phyloP scores from a whole-genome alignment of 352 stramenopile genomes.

The Pythium phragmitis region DNA sequence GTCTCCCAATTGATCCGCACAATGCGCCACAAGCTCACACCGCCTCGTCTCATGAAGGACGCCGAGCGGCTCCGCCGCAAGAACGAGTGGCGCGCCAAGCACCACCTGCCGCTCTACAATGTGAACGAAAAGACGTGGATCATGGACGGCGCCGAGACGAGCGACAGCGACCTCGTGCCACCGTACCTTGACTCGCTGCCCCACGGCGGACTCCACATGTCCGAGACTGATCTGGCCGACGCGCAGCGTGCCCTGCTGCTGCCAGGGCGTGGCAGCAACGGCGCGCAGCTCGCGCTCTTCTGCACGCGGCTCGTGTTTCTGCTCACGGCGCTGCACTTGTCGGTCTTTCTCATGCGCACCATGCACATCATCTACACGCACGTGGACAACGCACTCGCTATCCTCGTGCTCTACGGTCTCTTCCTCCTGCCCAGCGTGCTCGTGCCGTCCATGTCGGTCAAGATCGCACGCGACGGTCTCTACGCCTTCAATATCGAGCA shows the following conservation, averaged over 20 bases:
- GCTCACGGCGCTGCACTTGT: conserved; percentile 64
- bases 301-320: conserved; percentile 71
- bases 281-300: conserved; percentile 60
- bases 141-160: conserved; percentile 8
- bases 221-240: conserved; percentile 36
- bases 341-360: conserved; percentile 59
- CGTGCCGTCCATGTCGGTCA: conserved; percentile 61
- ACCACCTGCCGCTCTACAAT: conserved; percentile 36
- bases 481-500: conserved; percentile 77
- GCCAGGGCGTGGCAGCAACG: conserved; percentile 37
- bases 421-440: conserved; percentile 56
- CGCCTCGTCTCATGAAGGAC: conserved; percentile 49
- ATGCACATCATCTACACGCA: conserved; percentile 34
- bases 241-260: conserved; percentile 42
- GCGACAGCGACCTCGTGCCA: conserved; percentile 36
- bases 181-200: conserved; percentile 49
- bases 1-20: conserved; percentile 42
- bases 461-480: conserved; percentile 61
- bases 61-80: conserved; percentile 62
- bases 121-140: conserved; percentile 40
- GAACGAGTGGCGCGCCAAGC: conserved; percentile 46
- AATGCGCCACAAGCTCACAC: conserved; percentile 50
- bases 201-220: conserved; percentile 28
- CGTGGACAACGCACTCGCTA: conserved; percentile 14
- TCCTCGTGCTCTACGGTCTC: conserved; percentile 35